phyloP scores from a whole-genome alignment of 2,329 filamentous ascomycete genomes.

The Scorias spongiosa region DNA sequence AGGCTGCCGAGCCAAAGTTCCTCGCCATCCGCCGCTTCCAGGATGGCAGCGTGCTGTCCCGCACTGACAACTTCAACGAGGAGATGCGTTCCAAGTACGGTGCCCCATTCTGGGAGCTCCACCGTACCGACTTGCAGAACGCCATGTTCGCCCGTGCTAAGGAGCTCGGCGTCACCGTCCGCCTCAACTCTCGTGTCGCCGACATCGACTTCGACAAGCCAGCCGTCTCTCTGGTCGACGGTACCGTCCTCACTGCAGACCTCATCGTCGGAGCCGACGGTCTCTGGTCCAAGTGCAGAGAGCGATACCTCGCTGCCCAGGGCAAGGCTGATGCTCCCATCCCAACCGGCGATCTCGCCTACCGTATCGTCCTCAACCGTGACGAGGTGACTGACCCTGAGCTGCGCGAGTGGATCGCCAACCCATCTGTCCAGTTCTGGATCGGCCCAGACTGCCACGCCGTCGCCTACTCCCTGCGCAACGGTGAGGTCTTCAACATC shows the following conservation, averaged over 20 bases:
- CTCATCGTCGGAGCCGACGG: constrained; percentile 50
- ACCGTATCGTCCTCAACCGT: constrained; percentile 41
- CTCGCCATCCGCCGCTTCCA: constrained; percentile 40
- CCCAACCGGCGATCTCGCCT: constrained; percentile 50
- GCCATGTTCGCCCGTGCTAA: constrained; percentile 36
- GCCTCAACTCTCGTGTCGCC: constrained; percentile 33
- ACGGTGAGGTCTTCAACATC: constrained; percentile 47
- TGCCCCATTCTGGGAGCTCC: constrained; percentile 44
- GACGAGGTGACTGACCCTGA: constrained; percentile 34
- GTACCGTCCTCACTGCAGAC: constrained; percentile 32
- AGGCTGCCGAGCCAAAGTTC: constrained; percentile 30
- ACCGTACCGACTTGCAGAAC: constrained; percentile 46
- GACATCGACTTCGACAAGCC: constrained; percentile 34
- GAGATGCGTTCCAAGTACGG: constrained; percentile 40
- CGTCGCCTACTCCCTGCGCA: constrained; percentile 46
- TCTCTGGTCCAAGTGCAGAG: constrained; percentile 44
- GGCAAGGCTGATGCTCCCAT: constrained; percentile 30
- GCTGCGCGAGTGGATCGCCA: constrained; percentile 37
- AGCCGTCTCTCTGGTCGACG: constrained; percentile 26
- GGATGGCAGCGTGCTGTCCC: constrained; percentile 30
- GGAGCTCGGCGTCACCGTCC: constrained; percentile 38
- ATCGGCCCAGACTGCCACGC: constrained; percentile 46
- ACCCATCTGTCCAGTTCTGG: constrained; percentile 45
- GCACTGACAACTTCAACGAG: constrained; percentile 36
- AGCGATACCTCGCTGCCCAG: constrained; percentile 30